Base-by-base conservation (phyloP, 179 eudicot species). In the Nepenthes alata region DNA sequence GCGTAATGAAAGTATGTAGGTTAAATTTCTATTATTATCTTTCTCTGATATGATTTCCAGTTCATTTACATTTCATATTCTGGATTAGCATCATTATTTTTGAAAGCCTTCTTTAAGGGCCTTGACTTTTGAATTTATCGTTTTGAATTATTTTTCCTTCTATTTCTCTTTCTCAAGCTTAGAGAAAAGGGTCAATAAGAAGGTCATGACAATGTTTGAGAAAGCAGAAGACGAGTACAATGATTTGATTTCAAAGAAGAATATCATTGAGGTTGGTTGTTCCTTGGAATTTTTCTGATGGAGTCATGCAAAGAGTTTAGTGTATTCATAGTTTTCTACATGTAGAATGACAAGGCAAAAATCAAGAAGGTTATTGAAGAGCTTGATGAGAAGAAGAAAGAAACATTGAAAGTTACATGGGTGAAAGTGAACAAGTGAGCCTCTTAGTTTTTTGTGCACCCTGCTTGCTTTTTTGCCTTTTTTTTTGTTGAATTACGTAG, bases 381-480 rank as follows among this genome's bases (percentile, higher is more conserved):
- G 77, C 99, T 94, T 65, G 99, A 94, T 59, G 99, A 94, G 75
- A 89, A 94, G 81, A 94, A 94, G 69, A 94, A 87, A 77, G 99
- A 90, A 70, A 90, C 99, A 34, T 75, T 94, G 36, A 85, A 83
- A 79, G 99, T 83, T 51, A 89, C 99, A 48, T 94, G 99, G 99
- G 74, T 72, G 16, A 94, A 94, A 80, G 99, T 94, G 67, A 94
- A 83, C 77, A 76, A 64, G 99, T 89, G 55, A 80, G 88, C 50
- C 37, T 59, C 66, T 60, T 44, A 58, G 4, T 53, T 61, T 51
- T 53, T 53, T 47, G 48, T 3, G 11, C 45, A 2, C 11, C 59
- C 0, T 34, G 14, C 13, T 3, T 57, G n/a, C 6, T 34, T 15
- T 25, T 34, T 13, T 41, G 62, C 45, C 53, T 25, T 34, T 15